Percentiles rank a stretch among this genome's conserved stretches.
These are phyloP conservation scores for Vanrija humicola DNA, from an alignment of 1,284 basidiomycete genomes.

Conservation along the genomic window DNA sequence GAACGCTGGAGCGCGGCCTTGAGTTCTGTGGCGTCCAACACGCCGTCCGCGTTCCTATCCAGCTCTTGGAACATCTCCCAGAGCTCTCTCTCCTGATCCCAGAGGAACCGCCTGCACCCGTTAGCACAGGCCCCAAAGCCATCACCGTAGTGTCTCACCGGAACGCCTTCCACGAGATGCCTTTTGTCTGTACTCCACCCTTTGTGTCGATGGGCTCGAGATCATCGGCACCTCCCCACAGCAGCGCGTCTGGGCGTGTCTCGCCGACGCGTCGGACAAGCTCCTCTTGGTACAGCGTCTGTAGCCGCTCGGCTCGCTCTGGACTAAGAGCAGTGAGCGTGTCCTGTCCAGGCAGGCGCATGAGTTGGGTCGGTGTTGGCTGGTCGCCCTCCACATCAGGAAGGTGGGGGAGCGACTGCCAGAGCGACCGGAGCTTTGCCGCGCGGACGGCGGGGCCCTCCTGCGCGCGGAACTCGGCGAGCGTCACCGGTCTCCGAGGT, in stretches of 20 bases:
- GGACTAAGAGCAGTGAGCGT: conserved; percentile 54
- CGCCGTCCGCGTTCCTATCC: conserved; percentile 79
- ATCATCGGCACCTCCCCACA: conserved; percentile 54
- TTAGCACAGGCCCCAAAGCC: conserved; percentile 30
- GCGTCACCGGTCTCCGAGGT: conserved; percentile 11
- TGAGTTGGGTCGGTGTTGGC: conserved; percentile 35
- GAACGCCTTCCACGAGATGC: conserved; percentile 72
- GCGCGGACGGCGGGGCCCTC: conserved; percentile 44
- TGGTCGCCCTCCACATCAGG: conserved; percentile 26
- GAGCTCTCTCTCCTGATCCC: conserved; percentile 59
- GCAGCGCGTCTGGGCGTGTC: conserved; percentile 39
- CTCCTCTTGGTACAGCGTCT: conserved; percentile 72
- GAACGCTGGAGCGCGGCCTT: conserved; percentile 64
- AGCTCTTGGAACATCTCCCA: conserved; percentile 87
- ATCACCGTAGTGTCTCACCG: conserved; percentile 42
- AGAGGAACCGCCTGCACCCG: conserved; percentile 26
- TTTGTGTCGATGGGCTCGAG: conserved; percentile 31
- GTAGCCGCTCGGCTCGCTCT: conserved; percentile 65
- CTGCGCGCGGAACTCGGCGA: conserved; percentile 41
- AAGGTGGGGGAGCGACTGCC: conserved; percentile 43
- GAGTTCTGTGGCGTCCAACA: conserved; percentile 69
- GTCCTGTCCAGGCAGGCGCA: conserved; percentile 47
- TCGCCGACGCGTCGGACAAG: conserved; percentile 59
- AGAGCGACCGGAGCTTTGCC: conserved; percentile 43
- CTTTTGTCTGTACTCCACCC: conserved; percentile 21